phyloP scores from a whole-genome alignment of 768 basidiomycete species.

The Cystofilobasidium capitatum region DNA sequence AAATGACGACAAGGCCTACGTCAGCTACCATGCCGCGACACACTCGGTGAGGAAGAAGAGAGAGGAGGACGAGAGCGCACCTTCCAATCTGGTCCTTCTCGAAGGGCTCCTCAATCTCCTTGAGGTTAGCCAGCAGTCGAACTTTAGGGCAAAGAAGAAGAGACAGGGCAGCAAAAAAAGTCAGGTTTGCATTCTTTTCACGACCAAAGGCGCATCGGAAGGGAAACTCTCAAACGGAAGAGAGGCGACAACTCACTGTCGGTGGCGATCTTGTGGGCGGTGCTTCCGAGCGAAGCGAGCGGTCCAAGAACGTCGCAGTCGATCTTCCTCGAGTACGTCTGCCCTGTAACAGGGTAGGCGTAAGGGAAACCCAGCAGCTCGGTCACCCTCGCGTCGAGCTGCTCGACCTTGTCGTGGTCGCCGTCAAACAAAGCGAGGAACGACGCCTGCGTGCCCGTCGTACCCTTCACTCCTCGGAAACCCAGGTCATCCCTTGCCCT shows the following conservation, averaged over 20 bases:
- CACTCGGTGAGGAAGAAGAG: background rate
- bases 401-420: conserved; percentile 87
- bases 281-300: conserved; percentile 76
- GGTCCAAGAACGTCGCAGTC: conserved; percentile 87
- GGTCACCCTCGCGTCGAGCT: conserved; percentile 79
- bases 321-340: conserved; percentile 97
- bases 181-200: too few species aligned
- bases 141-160: conserved; percentile 39
- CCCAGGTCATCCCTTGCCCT: conserved; percentile 84
- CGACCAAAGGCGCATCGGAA: background rate
- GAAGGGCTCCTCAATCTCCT: conserved; percentile 99
- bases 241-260: conserved; percentile 50
- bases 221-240: background rate
- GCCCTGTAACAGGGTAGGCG: conserved; percentile 94
- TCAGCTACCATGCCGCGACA: background rate
- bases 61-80: background rate
- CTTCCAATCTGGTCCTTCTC: conserved; percentile 95
- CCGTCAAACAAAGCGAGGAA: conserved; percentile 91
- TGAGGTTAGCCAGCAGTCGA: conserved; percentile 83
- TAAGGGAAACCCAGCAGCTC: conserved; percentile 84
- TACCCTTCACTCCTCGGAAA: conserved; percentile 98
- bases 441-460: conserved; percentile 94
- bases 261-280: conserved; percentile 95
- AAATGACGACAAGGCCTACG: too few species aligned
- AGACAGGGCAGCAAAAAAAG: too few species aligned